phyloP scores from a whole-genome alignment of 2,329 filamentous ascomycete genomes.

The Aphanocladium album region DNA sequence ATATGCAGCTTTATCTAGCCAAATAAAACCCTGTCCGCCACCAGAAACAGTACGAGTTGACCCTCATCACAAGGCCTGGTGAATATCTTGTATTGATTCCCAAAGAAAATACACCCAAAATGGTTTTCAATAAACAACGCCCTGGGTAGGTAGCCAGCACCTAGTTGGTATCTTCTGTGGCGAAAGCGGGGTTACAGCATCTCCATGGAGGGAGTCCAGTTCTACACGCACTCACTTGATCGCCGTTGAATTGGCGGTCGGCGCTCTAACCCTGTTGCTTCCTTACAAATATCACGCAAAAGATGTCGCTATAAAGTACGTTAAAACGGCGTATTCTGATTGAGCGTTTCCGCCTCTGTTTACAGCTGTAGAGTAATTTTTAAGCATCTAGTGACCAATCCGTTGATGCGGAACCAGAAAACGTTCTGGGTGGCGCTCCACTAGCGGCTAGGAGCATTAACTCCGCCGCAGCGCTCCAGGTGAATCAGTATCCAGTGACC shows the following conservation, averaged over 20 bases:
- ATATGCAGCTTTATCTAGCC: neutral
- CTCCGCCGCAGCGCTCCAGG: neutral
- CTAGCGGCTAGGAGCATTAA: neutral
- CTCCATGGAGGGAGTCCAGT: no score
- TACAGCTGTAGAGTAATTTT: no score
- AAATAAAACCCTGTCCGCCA: neutral
- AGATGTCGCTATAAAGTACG: no score
- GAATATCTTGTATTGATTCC: neutral
- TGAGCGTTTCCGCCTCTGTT: no score
- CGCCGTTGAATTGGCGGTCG: no score
- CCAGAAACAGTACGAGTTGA: neutral
- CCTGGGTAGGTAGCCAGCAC: neutral
- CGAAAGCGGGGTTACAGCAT: no score
- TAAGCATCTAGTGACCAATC: no score
- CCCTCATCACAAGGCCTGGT: neutral
- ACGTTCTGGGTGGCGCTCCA: neutral
- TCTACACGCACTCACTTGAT: no score
- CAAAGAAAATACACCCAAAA: neutral
- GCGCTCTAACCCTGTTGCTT: no score
- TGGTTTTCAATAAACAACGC: neutral
- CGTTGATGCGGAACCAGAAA: neutral
- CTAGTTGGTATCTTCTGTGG: neutral
- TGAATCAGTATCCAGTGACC: neutral
- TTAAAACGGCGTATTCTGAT: no score
- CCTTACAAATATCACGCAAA: no score